Base-by-base conservation (phyloP, 2,329 filamentous ascomycete genomes). In the Cladosporium austrohemisphaericum region DNA sequence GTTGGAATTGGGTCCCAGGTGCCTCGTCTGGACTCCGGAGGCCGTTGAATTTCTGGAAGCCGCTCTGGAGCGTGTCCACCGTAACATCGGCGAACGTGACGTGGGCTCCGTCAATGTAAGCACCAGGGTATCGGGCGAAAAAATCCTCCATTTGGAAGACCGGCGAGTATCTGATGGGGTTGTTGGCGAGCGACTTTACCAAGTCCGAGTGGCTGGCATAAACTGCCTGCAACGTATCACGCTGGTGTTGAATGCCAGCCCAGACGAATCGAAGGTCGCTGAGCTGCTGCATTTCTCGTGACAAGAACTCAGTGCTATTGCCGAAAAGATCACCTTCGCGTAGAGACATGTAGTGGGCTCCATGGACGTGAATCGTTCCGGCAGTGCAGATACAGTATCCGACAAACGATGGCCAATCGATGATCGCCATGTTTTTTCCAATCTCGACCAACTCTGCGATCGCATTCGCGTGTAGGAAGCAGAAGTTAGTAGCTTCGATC, bases 101-200 rank as follows among this genome's bases (percentile, higher is more conserved):
- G 60, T 90, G 86, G 1, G 86, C 83, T 1, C 85, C 81, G 59
- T 93, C 87, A 48, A 93, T 87, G 4, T 76, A 73, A 50, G 81
- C 76, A 1, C 83, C 84, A 0, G 81, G 82, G 16, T 95, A 95
- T 22, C 89, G 78, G 58, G 93, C 87, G 58, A 93, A 91, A 67
- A 94, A 94, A 62, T 93, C 87, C 55, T 93, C 88, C 11, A 91
- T 78, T 53, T 93, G 87, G 60, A 93, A 92, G 1, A 88, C 85
- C 0, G 87, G 84, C 0, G 84, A 84, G 57, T 88, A 89, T 8
- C 86, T 74, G 76, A 87, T 84, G 0, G 83, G 77, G 54, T 80
- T 87, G 47, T 76, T 82, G 1, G 80, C 77, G 16, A 89, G 67
- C 3, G 80, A 83, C 62, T 87, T 86, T 46, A 91, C 83, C n/a